A percentile compares a stretch with the other conserved stretches of the same genome.
These are phyloP conservation scores for Verticillium longisporum DNA, from an alignment of 2,329 filamentous ascomycete genomes.

Conservation along the genomic window DNA sequence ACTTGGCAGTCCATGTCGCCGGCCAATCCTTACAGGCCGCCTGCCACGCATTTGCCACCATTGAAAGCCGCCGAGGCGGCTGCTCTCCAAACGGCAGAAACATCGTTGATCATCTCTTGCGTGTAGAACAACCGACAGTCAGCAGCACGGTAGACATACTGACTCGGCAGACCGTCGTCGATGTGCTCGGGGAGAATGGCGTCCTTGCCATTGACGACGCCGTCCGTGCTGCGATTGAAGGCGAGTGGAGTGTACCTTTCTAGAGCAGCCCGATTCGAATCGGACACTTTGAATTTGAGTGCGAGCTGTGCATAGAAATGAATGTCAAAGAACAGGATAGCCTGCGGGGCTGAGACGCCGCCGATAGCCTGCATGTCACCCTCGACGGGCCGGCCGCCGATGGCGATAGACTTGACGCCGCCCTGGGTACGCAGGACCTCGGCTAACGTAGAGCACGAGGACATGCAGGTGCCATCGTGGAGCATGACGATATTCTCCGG, in stretches of 20 bases:
- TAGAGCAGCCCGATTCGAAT: conserved; percentile 20
- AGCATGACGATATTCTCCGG: conserved; percentile 52
- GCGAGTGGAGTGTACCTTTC: conserved; percentile 23
- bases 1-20: too few relatives aligned
- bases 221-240: conserved; percentile 21
- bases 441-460: conserved; percentile 49
- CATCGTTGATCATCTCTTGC: conserved; percentile 37
- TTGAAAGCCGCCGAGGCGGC: conserved; percentile 32
- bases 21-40: too few relatives aligned
- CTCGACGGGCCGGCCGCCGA: conserved; percentile 14
- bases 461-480: conserved; percentile 53
- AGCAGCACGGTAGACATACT: conserved; percentile 38
- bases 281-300: conserved; percentile 16
- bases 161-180: conserved; percentile 34
- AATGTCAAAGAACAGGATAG: conserved; percentile 23
- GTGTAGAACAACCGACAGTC: conserved; percentile 48
- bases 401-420: conserved; percentile 1
- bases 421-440: conserved; percentile 39
- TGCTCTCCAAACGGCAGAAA: conserved; percentile 39
- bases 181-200: conserved; percentile 27
- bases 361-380: conserved; percentile 38
- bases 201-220: conserved; percentile 30
- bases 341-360: conserved; percentile 36
- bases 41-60: conserved; percentile 26
- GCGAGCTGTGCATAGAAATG: conserved; percentile 16